Evolutionary conservation across 2,329 filamentous ascomycete species (phyloP).

Genomic region (Epichloe bromicola): DNA sequence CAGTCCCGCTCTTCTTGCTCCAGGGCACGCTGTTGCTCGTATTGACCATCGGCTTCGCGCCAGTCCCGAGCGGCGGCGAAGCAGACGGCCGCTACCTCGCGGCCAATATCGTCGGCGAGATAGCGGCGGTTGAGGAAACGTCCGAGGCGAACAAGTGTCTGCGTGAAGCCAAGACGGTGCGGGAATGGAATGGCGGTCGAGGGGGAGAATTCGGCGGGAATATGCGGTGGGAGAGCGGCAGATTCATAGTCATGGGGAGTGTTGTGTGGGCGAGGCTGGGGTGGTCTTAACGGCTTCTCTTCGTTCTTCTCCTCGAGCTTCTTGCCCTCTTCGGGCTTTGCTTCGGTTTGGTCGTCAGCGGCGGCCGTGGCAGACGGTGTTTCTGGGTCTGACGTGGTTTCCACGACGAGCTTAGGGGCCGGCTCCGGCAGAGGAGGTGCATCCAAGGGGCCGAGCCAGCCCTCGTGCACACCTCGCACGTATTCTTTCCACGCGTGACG

Average conservation of each 20-base stretch:
- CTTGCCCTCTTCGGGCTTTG: conserved; percentile 26
- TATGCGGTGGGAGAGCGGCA: conserved; percentile 47
- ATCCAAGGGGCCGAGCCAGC: conserved; percentile 80
- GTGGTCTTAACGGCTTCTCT: conserved; percentile 42
- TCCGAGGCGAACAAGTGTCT: conserved; percentile 74
- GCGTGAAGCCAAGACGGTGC: conserved; percentile 83
- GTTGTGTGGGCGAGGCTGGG: conserved; percentile 63
- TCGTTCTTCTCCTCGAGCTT: conserved; percentile 28
- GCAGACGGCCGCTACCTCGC: conserved; percentile 75
- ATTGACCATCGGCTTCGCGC: conserved; percentile 26
- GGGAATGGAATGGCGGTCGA: conserved; percentile 64
- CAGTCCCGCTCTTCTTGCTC: conserved; percentile 65
- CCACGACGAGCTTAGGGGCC: conserved; percentile 11
- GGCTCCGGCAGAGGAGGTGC: conserved; percentile 32
- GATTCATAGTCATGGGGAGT: conserved; percentile 56
- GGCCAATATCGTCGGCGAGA: conserved; percentile 78
- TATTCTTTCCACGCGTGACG: conserved; percentile 97
- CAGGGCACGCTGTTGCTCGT: conserved; percentile 41
- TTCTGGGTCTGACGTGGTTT: conserved; percentile 10
- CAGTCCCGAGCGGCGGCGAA: conserved; percentile 46
- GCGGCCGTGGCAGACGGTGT: conserved; percentile 8
- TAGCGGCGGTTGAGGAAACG: conserved; percentile 76
- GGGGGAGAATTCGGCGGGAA: conserved; percentile 61
- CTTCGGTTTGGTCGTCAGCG: conserved; percentile 9
- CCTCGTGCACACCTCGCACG: conserved; percentile 81